Base-by-base conservation (phyloP, 2,329 filamentous ascomycete genomes). In the Talaromyces atroroseus region DNA sequence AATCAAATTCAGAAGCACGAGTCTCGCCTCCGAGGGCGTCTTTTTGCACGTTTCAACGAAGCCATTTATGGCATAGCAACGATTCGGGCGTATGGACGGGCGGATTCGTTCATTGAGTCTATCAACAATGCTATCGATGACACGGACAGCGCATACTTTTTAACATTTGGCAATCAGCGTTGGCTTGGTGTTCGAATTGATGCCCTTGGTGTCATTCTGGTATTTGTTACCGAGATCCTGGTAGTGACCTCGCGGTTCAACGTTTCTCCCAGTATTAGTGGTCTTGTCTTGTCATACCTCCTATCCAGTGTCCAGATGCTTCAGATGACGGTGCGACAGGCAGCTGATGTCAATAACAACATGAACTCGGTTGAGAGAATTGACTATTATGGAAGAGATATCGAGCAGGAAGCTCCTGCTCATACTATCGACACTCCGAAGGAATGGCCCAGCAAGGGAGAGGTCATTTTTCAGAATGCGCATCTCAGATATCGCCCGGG, bases 121-220 rank as follows among this genome's bases (percentile, higher is more conserved):
- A 80, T 97, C 47, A 82, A 86, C 50, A 75, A 80, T 1, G 79
- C 81, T 0, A 88, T 97, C 60, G 90, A 99, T 69, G 82, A 90
- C 61, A 96, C 97, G 92, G 87, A 97, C 69, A 84, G 87, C 23
- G 92, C 92, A 0, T 97, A 97, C 73, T 99, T 90, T 70, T 80
- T 97, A 36, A 97, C 92, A 0, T 97, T 95, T 69, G 89, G 90
- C 4, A 97, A 96, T 68, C 92, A 97, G 75, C 83, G 94, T 40
- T 99, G 92, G 92, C 80, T 97, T 16, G 90, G 89, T 8, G 77
- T 92, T 2, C 86, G 94, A 3, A 80, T 97, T 1, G 94, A 97
- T 69, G 76, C 86, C 38, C 89, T 97, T 53, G 90, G 91, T 20
- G 92, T 88, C 60, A 66, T 88, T 14, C 80, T 99, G 2, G 90